Conservation (phyloP, 2,329 filamentous ascomycete genomes). For the Berkeleyomyces rouxiae region DNA sequence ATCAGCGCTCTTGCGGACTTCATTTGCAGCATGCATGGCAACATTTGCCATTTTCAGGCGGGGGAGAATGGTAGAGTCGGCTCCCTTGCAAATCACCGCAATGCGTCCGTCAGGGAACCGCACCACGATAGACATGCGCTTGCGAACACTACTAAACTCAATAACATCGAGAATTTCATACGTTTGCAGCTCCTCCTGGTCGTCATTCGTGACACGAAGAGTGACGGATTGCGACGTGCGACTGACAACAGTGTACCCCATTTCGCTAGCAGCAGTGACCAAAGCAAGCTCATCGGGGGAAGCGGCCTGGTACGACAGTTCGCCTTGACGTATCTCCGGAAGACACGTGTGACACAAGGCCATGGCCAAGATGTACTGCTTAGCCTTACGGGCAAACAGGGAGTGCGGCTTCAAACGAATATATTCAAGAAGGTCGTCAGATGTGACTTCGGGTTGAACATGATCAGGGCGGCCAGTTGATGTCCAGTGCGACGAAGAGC, state of each 20-base stretch:
- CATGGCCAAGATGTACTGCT: conserved; percentile 68
- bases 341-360: conserved; percentile 84
- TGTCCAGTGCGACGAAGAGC: conserved; percentile 34
- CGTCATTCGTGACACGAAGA: conserved; percentile 27
- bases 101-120: conserved; percentile 72
- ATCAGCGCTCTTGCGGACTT: conserved; percentile 46
- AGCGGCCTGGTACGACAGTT: conserved; percentile 69
- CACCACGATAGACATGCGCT: conserved; percentile 79
- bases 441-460: conserved; percentile 42
- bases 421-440: conserved; percentile 60
- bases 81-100: conserved; percentile 77
- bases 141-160: conserved; percentile 77
- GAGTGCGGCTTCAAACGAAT: conserved; percentile 61
- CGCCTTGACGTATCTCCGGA: conserved; percentile 58
- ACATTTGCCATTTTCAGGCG: conserved; percentile 56
- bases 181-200: conserved; percentile 33
- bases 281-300: conserved; percentile 83
- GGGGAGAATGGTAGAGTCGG: conserved; percentile 68
- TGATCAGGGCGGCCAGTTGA: conserved; percentile 32
- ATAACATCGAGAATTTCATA: conserved; percentile 78
- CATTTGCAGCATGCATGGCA: conserved; percentile 57
- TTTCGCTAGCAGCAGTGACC: conserved; percentile 67
- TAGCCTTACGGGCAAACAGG: conserved; percentile 59
- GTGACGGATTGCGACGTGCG: conserved; percentile 55
- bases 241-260: conserved; percentile 64